phyloP scores from a whole-genome alignment of 176 grass and related monocot genomes.

The Leersia perrieri region DNA sequence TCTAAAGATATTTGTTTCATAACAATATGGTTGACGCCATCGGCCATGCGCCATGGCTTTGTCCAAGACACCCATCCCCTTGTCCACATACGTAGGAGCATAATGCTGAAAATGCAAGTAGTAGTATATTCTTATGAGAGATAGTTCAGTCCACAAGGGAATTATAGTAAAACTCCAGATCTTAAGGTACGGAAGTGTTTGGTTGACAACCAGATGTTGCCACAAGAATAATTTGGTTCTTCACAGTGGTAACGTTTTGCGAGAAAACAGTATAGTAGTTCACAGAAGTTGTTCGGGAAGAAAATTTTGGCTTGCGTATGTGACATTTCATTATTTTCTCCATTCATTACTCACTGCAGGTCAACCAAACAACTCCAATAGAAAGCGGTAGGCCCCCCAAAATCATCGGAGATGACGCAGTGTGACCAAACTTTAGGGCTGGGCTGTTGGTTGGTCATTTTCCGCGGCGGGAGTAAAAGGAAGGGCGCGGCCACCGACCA shows the following conservation, averaged over 20 bases:
- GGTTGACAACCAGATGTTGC: background rate
- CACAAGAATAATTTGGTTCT: background rate
- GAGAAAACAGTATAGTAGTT: background rate
- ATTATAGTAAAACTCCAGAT: background rate
- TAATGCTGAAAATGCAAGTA: background rate
- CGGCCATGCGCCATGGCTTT: no score
- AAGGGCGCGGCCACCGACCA: slow-evolving; percentile 39
- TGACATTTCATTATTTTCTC: background rate
- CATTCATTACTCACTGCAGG: background rate
- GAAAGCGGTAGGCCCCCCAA: background rate
- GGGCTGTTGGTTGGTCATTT: slow-evolving; percentile 27
- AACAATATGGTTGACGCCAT: background rate
- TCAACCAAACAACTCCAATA: slow-evolving; percentile 3
- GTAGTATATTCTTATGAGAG: background rate
- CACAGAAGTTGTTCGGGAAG: background rate
- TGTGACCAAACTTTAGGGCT: background rate
- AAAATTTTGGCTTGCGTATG: no score
- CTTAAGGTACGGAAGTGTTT: background rate
- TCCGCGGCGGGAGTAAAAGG: background rate
- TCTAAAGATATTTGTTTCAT: no score
- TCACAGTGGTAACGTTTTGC: background rate
- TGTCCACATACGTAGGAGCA: background rate
- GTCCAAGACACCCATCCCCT: background rate
- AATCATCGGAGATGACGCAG: slow-evolving; percentile 20
- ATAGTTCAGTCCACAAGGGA: background rate